Evolutionary conservation across 139 green algal species (phyloP).

Genomic region (Desmodesmus armatus): DNA sequence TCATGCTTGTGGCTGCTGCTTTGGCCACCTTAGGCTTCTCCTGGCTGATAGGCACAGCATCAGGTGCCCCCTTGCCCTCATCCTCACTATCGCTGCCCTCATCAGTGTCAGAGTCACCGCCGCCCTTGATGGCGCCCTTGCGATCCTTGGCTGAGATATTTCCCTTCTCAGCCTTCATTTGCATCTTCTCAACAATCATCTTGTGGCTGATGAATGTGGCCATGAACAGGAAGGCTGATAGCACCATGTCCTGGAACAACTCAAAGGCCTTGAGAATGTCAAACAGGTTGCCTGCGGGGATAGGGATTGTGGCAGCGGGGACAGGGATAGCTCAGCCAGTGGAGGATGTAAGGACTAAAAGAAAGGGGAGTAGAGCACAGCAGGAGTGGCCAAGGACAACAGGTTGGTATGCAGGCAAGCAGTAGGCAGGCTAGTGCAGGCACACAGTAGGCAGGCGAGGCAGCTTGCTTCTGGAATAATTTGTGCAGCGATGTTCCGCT

Average conservation of each 20-base stretch:
- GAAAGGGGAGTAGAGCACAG: too few species aligned
- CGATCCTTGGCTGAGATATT: constrained; percentile 7
- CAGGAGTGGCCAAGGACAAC: too few species aligned
- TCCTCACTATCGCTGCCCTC: neutral
- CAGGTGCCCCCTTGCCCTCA: neutral
- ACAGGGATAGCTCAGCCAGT: neutral
- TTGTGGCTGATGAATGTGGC: constrained; percentile 11
- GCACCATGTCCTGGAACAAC: constrained; percentile 34
- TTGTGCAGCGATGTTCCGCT: too few species aligned
- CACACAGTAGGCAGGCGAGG: neutral
- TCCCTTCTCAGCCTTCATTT: constrained; percentile 40
- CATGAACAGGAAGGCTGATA: constrained; percentile 36
- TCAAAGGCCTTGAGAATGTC: neutral
- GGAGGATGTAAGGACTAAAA: neutral
- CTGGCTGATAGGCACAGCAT: constrained; percentile 15
- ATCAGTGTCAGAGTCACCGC: constrained; percentile 16
- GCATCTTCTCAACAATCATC: constrained; percentile 49
- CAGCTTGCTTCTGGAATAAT: too few species aligned
- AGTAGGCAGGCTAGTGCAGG: too few species aligned
- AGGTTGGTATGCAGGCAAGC: too few species aligned
- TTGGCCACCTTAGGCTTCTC: constrained; percentile 18
- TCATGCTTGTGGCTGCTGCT: constrained; percentile 19
- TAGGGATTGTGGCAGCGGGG: neutral
- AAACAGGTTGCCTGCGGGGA: neutral
- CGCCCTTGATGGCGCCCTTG: constrained; percentile 28